Evolutionary conservation across 495 filamentous ascomycete species (phyloP), one percentile per base, ranked within the genome.

Genomic region (Bacidia gigantensis): DNA sequence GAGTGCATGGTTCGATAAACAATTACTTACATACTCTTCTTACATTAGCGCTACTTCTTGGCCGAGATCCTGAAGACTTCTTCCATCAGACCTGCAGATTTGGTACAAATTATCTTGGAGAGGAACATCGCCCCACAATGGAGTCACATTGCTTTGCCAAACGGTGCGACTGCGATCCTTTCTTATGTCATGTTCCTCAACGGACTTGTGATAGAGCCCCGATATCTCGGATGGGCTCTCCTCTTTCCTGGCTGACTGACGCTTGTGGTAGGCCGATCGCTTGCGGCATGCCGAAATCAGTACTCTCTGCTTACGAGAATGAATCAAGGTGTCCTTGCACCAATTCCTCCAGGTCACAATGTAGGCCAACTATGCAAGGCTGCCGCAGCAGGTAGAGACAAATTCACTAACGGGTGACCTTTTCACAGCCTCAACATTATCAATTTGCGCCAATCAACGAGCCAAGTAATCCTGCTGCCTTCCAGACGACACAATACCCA

Each of bases 61-160:
- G 73, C 75, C 26, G 78, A 81, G 58, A 80, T 82, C 58, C 61
- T 82, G 55, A 81, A 80, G 63, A 72, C 72, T 45, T 71, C 71
- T n/a, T 62, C 69, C 29, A 66, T 81, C 38, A 62, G 71, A 32
- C 73, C 76, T 11, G 66, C 52, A 26, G 60, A 69, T 53, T 67
- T 82, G 26, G 60, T 73, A 47, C 65, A 67, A 51, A 58, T 81
- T 53, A 73, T 79, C 56, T 63, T 66, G 56, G 67, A 72, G 21
- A 62, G 64, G 58, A 65, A 68, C 52, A 71, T 80, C 46, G 58
- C 57, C 46, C 77, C 76, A 45, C 67, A 59, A 59, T 81, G 79
- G 79, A 66, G 64, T 42, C 69, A 81, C 59, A 78, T 79, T 45
- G 71, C 76, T 35, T 66, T 81, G 55, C 79, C 79, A 56, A 66